phyloP scores from a whole-genome alignment of 805 yeast genomes.

The Suhomyces sp. region DNA sequence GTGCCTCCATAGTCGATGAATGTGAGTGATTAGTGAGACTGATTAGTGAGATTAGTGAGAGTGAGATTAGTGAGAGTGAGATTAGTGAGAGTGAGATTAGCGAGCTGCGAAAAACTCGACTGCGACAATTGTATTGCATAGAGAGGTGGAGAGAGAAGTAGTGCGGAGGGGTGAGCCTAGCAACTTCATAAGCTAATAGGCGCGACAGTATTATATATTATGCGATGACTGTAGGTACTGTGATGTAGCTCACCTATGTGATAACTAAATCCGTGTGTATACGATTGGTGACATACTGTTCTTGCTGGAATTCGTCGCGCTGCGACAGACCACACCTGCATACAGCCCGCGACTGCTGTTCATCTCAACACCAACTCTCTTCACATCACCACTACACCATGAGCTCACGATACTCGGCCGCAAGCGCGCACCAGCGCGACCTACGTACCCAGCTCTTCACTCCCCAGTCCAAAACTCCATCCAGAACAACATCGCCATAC shows the following conservation, averaged over 20 bases:
- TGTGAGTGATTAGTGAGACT: neutral
- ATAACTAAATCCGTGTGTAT: too few species aligned
- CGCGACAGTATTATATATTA: too few species aligned
- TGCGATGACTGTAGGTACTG: too few species aligned
- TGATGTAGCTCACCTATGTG: too few species aligned
- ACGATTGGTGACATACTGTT: too few species aligned
- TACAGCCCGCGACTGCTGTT: neutral
- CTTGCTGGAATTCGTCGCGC: too few species aligned
- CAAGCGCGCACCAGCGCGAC: conserved; percentile 40
- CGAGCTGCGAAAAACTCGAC: neutral
- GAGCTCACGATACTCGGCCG: conserved; percentile 14
- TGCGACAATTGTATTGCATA: neutral
- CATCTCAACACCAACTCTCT: neutral
- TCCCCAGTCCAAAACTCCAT: conserved; percentile 23
- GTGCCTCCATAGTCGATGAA: neutral
- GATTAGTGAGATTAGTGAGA: neutral
- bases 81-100: neutral
- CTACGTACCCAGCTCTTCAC: conserved; percentile 40
- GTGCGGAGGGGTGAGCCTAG: too few species aligned
- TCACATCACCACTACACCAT: conserved; percentile 1
- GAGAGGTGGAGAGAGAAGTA: neutral
- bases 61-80: neutral
- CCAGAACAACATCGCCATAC: conserved; percentile 38
- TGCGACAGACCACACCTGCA: neutral
- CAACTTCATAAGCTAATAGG: too few species aligned